These are phyloP conservation scores for Neoscytalidium dimidiatum DNA, from an alignment of 2,329 filamentous ascomycete species.

Conservation along the genomic window DNA sequence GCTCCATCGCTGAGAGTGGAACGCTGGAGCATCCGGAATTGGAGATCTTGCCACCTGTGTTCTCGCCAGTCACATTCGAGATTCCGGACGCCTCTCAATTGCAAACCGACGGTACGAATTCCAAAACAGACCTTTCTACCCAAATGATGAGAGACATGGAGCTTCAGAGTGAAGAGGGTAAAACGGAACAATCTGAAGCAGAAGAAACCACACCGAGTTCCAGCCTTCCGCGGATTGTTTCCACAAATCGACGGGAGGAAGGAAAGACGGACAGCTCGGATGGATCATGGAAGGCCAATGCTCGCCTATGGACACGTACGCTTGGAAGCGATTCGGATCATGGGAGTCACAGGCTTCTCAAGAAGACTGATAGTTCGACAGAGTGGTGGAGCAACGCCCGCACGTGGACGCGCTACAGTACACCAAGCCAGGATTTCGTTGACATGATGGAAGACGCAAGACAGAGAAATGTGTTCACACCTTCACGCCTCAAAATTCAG, in stretches of 20 bases:
- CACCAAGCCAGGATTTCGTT: background rate
- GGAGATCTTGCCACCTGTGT: slow-evolving; percentile 46
- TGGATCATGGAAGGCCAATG: slow-evolving; percentile 6
- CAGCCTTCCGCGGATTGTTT: background rate
- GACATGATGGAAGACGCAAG: background rate
- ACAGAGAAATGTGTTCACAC: background rate
- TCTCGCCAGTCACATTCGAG: background rate
- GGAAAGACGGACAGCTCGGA: slow-evolving; percentile 5
- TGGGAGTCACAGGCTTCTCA: background rate
- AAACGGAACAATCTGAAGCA: background rate
- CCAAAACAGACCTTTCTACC: background rate
- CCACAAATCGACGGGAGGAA: background rate
- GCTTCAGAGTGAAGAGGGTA: background rate
- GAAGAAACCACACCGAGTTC: background rate
- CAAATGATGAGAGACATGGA: background rate
- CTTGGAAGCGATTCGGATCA: background rate
- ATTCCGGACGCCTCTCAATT: background rate
- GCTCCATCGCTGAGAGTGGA: slow-evolving; percentile 44
- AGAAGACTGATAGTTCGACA: background rate
- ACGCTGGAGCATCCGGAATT: slow-evolving; percentile 49
- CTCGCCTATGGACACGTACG: background rate
- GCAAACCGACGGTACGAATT: background rate
- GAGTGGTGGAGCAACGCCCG: slow-evolving; percentile 11
- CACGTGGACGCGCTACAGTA: background rate
- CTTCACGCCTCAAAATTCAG: background rate